Evolutionary conservation across 2,329 filamentous ascomycete genomes (phyloP).

Genomic region (Claviceps africana): DNA sequence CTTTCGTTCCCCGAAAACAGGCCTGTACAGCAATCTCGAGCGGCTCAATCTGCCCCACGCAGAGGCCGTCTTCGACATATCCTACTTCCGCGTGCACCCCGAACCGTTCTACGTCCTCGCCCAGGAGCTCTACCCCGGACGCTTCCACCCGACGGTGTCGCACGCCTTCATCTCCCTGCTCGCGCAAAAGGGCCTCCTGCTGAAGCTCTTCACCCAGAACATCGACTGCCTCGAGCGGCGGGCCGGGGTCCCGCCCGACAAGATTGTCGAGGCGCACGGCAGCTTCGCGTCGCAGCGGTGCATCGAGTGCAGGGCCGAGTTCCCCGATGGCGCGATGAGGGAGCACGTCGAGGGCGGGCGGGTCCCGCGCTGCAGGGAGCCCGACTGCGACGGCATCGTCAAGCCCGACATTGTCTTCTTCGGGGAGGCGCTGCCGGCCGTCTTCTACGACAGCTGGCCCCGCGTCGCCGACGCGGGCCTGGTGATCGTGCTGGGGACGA

Average conservation of each 20-base stretch:
- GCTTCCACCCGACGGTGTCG: slow-evolving; percentile 75
- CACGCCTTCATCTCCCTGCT: slow-evolving; percentile 81
- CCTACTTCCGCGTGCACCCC: slow-evolving; percentile 73
- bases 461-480: slow-evolving; percentile 55
- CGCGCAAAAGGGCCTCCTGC: slow-evolving; percentile 60
- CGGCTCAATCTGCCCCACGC: slow-evolving; percentile 75
- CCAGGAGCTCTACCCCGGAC: slow-evolving; percentile 81
- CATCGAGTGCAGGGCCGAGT: slow-evolving; percentile 68
- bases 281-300: slow-evolving; percentile 87
- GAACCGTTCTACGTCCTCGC: slow-evolving; percentile 86
- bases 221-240: slow-evolving; percentile 88
- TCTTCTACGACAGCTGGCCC: slow-evolving; percentile 22
- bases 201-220: slow-evolving; percentile 91
- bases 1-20: slow-evolving; percentile 85
- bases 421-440: slow-evolving; percentile 48
- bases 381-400: slow-evolving; percentile 60
- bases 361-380: slow-evolving; percentile 53
- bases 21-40: slow-evolving; percentile 83
- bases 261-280: slow-evolving; percentile 86
- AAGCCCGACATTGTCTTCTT: slow-evolving; percentile 97
- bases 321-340: slow-evolving; percentile 61
- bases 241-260: slow-evolving; percentile 68
- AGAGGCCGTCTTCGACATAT: slow-evolving; percentile 88
- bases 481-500: slow-evolving; percentile 78
- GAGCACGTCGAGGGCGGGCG: slow-evolving; percentile 49